phyloP scores from a whole-genome alignment of 2,329 filamentous ascomycete species.

The Pseudogymnoascus sp. region DNA sequence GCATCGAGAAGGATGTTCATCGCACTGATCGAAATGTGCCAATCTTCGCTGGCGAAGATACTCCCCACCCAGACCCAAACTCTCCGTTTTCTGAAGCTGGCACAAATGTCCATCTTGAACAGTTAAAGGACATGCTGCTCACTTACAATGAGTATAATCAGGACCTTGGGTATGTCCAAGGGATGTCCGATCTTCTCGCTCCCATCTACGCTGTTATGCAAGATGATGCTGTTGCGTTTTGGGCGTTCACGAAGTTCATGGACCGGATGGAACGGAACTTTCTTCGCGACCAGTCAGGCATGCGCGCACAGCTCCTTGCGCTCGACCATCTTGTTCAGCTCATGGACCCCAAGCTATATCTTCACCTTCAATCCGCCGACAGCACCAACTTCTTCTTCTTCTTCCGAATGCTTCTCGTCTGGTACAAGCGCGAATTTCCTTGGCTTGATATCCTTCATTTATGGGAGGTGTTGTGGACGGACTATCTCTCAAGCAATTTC shows the following conservation, averaged over 20 bases:
- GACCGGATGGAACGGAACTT: constrained; percentile 97
- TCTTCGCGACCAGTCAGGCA: constrained; percentile 87
- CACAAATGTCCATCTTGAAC: constrained; percentile 95
- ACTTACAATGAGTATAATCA: constrained; percentile 98
- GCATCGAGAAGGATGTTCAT: constrained; percentile 99
- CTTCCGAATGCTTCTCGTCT: constrained; percentile 96
- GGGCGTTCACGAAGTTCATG: constrained; percentile 96
- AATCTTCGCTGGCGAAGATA: constrained; percentile 95
- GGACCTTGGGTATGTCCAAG: constrained; percentile 92
- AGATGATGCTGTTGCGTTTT: constrained; percentile 94
- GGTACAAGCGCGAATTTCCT: constrained; percentile 96
- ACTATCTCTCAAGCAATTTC: constrained; percentile 80
- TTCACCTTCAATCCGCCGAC: constrained; percentile 81
- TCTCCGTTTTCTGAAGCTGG: constrained; percentile 89
- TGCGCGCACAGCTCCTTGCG: constrained; percentile 83
- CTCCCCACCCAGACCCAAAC: constrained; percentile 89
- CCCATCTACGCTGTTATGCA: constrained; percentile 96
- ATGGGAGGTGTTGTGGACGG: constrained; percentile 94
- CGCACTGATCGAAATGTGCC: constrained; percentile 89
- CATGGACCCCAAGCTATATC: constrained; percentile 90
- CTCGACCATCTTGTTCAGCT: constrained; percentile 93
- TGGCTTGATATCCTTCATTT: constrained; percentile 80
- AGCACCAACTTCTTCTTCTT: constrained; percentile 99
- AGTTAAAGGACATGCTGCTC: constrained; percentile 98
- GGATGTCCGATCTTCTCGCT: constrained; percentile 94